phyloP scores from a whole-genome alignment of 2,329 filamentous ascomycete genomes.

The Hymenoscyphus fraxineus region DNA sequence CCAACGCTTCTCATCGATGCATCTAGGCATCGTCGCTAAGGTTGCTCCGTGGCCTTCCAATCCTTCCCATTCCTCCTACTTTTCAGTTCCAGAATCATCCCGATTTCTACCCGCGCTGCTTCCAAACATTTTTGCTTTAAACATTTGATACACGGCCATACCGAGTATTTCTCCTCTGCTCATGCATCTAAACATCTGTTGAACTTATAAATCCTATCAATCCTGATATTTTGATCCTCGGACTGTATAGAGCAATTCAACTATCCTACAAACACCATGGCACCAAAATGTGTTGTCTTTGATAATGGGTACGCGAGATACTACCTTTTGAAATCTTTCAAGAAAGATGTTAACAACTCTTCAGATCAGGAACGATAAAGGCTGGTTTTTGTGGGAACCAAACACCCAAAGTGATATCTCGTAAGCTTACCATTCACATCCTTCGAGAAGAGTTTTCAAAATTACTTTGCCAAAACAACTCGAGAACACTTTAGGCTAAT shows the following conservation, averaged over 20 bases:
- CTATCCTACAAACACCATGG: not conserved
- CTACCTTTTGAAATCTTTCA: constrained; percentile 29
- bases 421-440: constrained; percentile 63
- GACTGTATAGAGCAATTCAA: not conserved
- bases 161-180: not conserved
- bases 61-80: constrained; percentile 18
- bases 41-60: constrained; percentile 25
- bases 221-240: not conserved
- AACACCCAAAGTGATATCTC: constrained; percentile 99
- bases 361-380: constrained; percentile 99
- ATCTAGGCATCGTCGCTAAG: constrained; percentile 29
- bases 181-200: not conserved
- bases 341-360: constrained; percentile 15
- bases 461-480: not conserved
- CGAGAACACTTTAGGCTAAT: not conserved
- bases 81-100: constrained; percentile 19
- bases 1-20: not conserved
- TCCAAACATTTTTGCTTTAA: constrained; percentile 44
- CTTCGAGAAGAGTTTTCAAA: not conserved
- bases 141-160: constrained; percentile 80
- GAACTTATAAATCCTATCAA: not conserved
- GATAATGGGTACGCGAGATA: constrained; percentile 97
- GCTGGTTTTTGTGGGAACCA: constrained; percentile 99
- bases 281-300: constrained; percentile 71
- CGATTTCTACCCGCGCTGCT: constrained; percentile 17